Conservation (phyloP, 1,284 basidiomycete species). For the Ceratobasidium papillatum region DNA sequence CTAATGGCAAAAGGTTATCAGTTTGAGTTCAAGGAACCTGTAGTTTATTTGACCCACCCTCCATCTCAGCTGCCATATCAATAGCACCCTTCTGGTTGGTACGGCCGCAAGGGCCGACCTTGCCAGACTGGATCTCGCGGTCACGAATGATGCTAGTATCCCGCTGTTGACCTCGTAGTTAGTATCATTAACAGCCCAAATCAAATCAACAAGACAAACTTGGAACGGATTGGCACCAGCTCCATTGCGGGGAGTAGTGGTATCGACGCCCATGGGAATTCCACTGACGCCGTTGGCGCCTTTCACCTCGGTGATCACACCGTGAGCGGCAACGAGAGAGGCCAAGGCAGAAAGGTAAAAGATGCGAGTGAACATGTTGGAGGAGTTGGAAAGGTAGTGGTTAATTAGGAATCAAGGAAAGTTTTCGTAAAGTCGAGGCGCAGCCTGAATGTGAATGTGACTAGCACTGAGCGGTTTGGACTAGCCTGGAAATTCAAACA, state of each 20-base stretch:
- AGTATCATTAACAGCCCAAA: neutral
- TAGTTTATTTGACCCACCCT: slow-evolving; percentile 33
- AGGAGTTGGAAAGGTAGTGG: neutral
- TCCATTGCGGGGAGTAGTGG: slow-evolving; percentile 48
- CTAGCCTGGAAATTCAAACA: slow-evolving; percentile 15
- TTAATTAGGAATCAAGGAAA: slow-evolving; percentile 13
- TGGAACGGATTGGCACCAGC: slow-evolving; percentile 46
- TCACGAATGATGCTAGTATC: slow-evolving; percentile 48
- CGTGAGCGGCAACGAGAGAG: slow-evolving; percentile 46
- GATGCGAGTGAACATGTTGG: slow-evolving; percentile 33
- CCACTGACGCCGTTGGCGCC: slow-evolving; percentile 48
- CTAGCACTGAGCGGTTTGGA: slow-evolving; percentile 35
- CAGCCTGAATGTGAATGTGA: slow-evolving; percentile 39
- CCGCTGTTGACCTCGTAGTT: slow-evolving; percentile 36
- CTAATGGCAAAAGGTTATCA: neutral
- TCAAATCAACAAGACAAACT: neutral
- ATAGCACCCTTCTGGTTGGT: slow-evolving; percentile 46
- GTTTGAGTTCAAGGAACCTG: neutral
- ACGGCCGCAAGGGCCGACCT: slow-evolving; percentile 46
- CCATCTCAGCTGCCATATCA: slow-evolving; percentile 46
- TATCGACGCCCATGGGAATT: slow-evolving; percentile 47
- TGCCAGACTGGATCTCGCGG: slow-evolving; percentile 45
- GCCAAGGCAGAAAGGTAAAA: slow-evolving; percentile 32
- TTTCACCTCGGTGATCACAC: slow-evolving; percentile 46
- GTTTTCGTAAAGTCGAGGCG: slow-evolving; percentile 19